Base-by-base conservation (phyloP, 371 early-diverging fungal species). In the Saksenaea oblongispora region DNA sequence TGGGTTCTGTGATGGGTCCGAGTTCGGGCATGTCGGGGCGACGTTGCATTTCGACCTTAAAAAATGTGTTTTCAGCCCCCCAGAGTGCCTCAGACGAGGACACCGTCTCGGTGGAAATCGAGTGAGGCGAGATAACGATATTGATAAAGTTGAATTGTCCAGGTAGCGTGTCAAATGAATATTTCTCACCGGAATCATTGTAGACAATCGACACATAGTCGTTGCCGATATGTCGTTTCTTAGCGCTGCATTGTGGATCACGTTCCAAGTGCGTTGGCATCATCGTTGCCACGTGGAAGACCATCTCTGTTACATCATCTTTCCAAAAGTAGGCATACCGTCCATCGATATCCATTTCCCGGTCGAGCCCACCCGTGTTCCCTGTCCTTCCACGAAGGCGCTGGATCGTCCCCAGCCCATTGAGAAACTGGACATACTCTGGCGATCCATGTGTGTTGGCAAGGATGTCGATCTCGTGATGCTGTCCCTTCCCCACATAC, bases 171-270 rank as follows among this genome's bases (percentile, higher is more conserved):
- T 95, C 89, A 75, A 96, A 95, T 31, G 84, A 84, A 72, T 93
- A 97, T 8, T 87, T 85, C 2, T 64, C 59, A 3, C 94, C 95
- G 18, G 91, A 89, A 66, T 98, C 97, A 67, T 96, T 95, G 70
- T 91, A 98, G 14, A 97, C 91, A 63, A 98, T 89, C 31, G 90
- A 86, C 34, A 97, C 94, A 80, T 87, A 97, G 71, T 97, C 96
- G 70, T 98, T 98, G 42, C 97, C 98, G 59, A 98, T 93, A 72
- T 97, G 97, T 18, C 96, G 83, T 78, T 98, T 98, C 71, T 98
- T 98, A 44, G 76, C 79, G 47, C 84, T 87, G 72, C 90, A 89
- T 51, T 83, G 80, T 17, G 89, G 89, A 74, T 97, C 96, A 22
- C 83, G 81, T 14, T 82, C 79, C 8, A 84, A 64, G 34, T 87